These are phyloP conservation scores for Suillus weaverae DNA, from an alignment of 768 basidiomycete species.

Conservation along the genomic window DNA sequence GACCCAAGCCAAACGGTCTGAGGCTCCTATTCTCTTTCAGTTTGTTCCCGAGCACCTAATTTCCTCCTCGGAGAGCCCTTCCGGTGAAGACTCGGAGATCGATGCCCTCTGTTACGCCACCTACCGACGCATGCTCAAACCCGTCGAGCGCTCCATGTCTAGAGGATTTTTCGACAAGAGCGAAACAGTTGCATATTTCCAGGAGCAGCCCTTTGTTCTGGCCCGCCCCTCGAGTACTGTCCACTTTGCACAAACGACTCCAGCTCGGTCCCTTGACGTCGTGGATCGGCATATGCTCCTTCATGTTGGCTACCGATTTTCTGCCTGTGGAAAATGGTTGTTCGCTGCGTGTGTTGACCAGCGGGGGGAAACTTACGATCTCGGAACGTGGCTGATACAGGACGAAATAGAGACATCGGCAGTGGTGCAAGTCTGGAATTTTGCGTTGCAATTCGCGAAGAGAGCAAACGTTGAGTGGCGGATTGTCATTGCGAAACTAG, in stretches of 20 bases:
- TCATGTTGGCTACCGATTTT: slow-evolving; percentile 74
- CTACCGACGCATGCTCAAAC: slow-evolving; percentile 68
- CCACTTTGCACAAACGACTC: slow-evolving; percentile 40
- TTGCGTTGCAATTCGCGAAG: slow-evolving; percentile 59
- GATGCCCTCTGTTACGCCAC: slow-evolving; percentile 59
- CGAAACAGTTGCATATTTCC: slow-evolving; percentile 50
- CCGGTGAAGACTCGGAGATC: slow-evolving; percentile 41
- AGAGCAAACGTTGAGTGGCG: slow-evolving; percentile 80
- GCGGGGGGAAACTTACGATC: slow-evolving; percentile 71
- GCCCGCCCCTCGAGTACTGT: slow-evolving; percentile 44
- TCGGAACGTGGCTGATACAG: slow-evolving; percentile 66
- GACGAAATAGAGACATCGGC: slow-evolving; percentile 46
- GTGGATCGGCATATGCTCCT: slow-evolving; percentile 61
- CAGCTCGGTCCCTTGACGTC: slow-evolving; percentile 47
- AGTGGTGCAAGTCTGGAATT: slow-evolving; percentile 68
- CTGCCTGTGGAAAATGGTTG: slow-evolving; percentile 73
- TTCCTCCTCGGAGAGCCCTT: slow-evolving; percentile 46
- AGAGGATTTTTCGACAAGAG: slow-evolving; percentile 45
- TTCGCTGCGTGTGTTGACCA: slow-evolving; percentile 75
- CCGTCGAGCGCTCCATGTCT: slow-evolving; percentile 62
- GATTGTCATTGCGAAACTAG: slow-evolving; percentile 69
- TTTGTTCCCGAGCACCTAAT: slow-evolving; percentile 70
- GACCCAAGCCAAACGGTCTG: slow-evolving; percentile 45
- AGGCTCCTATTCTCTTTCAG: slow-evolving; percentile 61
- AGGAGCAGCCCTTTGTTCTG: slow-evolving; percentile 65